Base-by-base conservation (phyloP, 208 protist genomes). In the Naegleria lovaniensis region DNA sequence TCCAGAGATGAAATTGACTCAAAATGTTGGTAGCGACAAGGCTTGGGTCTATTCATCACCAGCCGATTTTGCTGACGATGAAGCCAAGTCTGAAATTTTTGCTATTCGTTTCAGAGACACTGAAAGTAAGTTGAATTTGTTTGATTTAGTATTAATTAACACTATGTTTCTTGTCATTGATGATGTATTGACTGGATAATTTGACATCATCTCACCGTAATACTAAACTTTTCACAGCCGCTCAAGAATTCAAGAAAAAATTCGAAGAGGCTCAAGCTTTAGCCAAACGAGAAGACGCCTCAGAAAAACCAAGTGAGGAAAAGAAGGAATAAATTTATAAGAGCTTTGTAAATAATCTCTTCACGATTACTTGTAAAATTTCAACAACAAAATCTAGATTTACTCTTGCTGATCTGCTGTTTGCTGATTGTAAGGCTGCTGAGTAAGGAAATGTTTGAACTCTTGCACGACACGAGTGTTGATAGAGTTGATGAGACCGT, bases 21-120 rank as follows among this genome's bases (percentile, higher is more conserved):
- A 79, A 43, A 94, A 93, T 58, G 59, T 55, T 29, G 94, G 94
- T 85, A 92, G 85, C 41, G 93, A 96, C 52, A 93, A 90, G 43
- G 91, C 94, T 52, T 97, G 95, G 95, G 91, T 95, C 29, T 97
- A 94, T 92, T 91, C 83, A 25, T 76, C 92, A 39, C 58, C 90
- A 25, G 58, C 92, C 39, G 94, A 96, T 75, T 92, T 91, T 90
- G 29, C 67, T 39, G 93, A 95, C 22, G 90, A 93, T 39, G 91
- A 92, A 58, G 29, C n/a, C 11, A 90, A 91, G 39, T 0, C 25
- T 9, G 94, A 95, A 48, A 76, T 92, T 83, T 92, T 96, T 16
- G 85, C 85, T 11, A n/a, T 89, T 75, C 41, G 48, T 40, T 67
- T 89, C 48, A 5, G 13, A 52, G 48, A 59, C 36, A 85, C 16